Evolutionary conservation across 331 rosid species (phyloP), one percentile per base, ranked within the genome.

Genomic region (Saraca asoca): DNA sequence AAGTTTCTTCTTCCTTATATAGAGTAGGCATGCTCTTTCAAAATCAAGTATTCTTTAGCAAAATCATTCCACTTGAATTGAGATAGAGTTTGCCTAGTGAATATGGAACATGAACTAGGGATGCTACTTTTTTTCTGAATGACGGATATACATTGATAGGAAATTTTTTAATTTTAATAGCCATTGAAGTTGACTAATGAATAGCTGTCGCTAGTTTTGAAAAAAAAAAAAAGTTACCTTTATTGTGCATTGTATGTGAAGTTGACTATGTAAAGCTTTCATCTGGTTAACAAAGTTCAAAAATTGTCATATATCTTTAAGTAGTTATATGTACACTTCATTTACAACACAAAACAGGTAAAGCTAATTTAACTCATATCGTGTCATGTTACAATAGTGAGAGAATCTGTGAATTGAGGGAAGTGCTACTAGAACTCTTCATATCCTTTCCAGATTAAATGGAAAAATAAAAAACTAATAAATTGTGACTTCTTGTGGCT

Each of bases 1-100:
- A 85, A 83, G 96, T 70, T 75, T 71, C 70, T 62, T 76, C 73
- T 50, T 57, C 67, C 64, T 42, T 62, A 14, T 35, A 37, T 55
- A 49, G 13, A 24, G 48, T 61, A 41, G 69, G 61, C 13, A 48
- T 71, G 17, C 65, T 62, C 33, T 48, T 66, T 69, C 35, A 34
- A 75, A 64, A 62, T 71, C 24, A 55, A 5, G 29, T 45, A 15
- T 13, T 64, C 67, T 57, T 14, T 52, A 38, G 58, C 54, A 35
- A 44, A 48, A 7, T 31, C 7, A 14, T 12, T 46, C 39, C 54
- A 29, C 39, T 15, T 61, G 44, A 29, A 37, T 2, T 38, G 41
- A 62, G 14, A 56, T 37, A 68, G 33, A 66, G 41, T 45, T 72
- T 56, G 64, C 20, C 19, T 37, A 20, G 44, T 63, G 48, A 56